Base-by-base conservation (phyloP, 2,329 filamentous ascomycete genomes). In the Diaporthe nobilis region DNA sequence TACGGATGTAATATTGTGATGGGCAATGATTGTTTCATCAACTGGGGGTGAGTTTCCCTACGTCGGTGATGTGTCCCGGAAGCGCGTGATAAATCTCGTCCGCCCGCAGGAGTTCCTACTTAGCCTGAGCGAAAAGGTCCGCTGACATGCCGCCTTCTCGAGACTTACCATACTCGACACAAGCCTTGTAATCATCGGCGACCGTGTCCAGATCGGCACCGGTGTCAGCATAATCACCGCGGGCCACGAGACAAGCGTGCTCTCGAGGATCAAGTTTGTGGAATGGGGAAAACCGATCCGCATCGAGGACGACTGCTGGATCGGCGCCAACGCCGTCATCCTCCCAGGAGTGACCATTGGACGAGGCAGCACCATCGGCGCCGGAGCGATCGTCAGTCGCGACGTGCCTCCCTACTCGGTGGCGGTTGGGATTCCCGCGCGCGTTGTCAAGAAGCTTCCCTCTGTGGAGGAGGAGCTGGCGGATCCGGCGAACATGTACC, bases 351-450 rank as follows among this genome's bases (percentile, higher is more conserved):
- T 98, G 31, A 95, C 89, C 1, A 93, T 98, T 78, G 95, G 95
- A 0, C 87, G 89, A 72, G 95, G 95, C 0, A 88, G 87, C 6
- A 94, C 92, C 0, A 88, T 97, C 77, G 95, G 94, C 0, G 95
- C 95, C 2, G 94, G 93, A 1, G 94, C 93, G 81, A 94, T 97
- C 6, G 95, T 97, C 28, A 96, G 94, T 2, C 96, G 93, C 85
- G 87, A 93, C 82, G 89, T 94, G 28, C 88, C 91, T 6, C 87
- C 89, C 8, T 92, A 90, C 77, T 88, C 88, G 10, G 87, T 92
- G 17, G 92, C 91, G 0, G 92, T 87, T 25, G 93, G 93, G 0
- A 94, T 94, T 79, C 93, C 93, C 49, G 92, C 92, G 13, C 87
- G 86, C 65, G 83, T 93, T 20, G 82, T 94, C 70, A 86, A 80